Conservation (phyloP, 1,139 yeast species). For the Blastobotrys ciferrii region DNA sequence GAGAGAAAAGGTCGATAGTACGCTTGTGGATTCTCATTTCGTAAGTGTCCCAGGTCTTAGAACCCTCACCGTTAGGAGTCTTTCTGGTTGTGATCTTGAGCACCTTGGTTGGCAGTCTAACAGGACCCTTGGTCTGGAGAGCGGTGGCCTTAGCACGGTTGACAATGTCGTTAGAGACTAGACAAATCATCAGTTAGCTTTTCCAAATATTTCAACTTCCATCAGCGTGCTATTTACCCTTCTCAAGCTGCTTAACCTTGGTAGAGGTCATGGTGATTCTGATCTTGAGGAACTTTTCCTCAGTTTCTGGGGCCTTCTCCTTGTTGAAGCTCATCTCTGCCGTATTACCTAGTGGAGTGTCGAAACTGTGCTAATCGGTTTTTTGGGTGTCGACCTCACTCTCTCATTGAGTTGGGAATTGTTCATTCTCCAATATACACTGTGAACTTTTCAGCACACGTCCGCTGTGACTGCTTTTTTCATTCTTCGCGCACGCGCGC, state of each 20-base stretch:
- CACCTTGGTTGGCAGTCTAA: slow-evolving; percentile 99
- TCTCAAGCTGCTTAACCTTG: slow-evolving; percentile 98
- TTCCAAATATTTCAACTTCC: background rate
- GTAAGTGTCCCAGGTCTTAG: slow-evolving; percentile 99
- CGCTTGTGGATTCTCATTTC: slow-evolving; percentile 99
- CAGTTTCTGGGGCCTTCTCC: slow-evolving; percentile 76
- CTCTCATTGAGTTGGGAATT: slow-evolving; percentile 6
- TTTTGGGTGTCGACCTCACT: slow-evolving; percentile 4
- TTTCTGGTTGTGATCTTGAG: slow-evolving; percentile 99
- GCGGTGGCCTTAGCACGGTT: slow-evolving; percentile 80
- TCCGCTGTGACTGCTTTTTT: background rate
- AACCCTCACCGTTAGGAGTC: slow-evolving; percentile 99
- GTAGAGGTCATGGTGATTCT: slow-evolving; percentile 99
- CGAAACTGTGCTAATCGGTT: slow-evolving; percentile 10
- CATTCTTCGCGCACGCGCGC: background rate
- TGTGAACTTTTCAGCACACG: background rate
- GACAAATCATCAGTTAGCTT: slow-evolving; percentile 11
- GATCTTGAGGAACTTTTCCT: slow-evolving; percentile 90
- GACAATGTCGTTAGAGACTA: slow-evolving; percentile 81
- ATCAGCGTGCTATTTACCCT: slow-evolving; percentile 41
- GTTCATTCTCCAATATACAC: background rate
- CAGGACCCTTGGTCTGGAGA: slow-evolving; percentile 86
- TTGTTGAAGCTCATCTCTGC: slow-evolving; percentile 40
- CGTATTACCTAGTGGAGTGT: slow-evolving; percentile 11
- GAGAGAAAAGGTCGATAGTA: slow-evolving; percentile 97